Evolutionary conservation across 2,329 filamentous ascomycete genomes (phyloP), one percentile per base, ranked within the genome.

Genomic region (Raffaelea ambrosiae): DNA sequence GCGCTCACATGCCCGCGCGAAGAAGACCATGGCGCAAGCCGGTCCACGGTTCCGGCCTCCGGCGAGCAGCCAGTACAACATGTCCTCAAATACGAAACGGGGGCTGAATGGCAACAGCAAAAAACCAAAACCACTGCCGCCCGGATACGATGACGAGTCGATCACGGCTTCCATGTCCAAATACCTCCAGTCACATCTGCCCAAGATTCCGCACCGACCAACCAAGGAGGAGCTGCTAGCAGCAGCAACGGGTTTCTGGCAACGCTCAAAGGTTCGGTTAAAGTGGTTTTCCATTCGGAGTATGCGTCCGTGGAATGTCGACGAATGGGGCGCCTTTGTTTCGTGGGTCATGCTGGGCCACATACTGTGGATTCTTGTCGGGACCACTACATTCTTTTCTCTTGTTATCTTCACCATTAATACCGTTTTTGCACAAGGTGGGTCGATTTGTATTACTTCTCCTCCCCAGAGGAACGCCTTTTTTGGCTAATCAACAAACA

Each of bases 221-320:
- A 91, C 84, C 8, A 96, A 95, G 61, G 90, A 96, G 62, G 93
- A 98, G 64, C 75, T 98, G 23, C 73, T 98, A 33, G 85, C 87
- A 19, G 91, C 93, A 4, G 89, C 93, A 33, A 96, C 83, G 20
- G 90, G 90, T 1, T 96, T 97, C 63, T 93, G 88, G 83, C 84
- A 94, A 53, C 80, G 93, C 43, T 66, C 96, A 40, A 88, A 85
- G 60, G 86, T 97, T 21, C 84, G 89, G 38, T 94, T 97, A 70
- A 98, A 98, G 66, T 98, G 93, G 93, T 84, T 93, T 58, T 94
- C 93, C 3, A 98, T 98, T 58, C 77, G 90, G 61, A 95, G 90
- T 62, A 87, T 86, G 63, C 78, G 93, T 35, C 93, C 93, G 1
- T 98, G 93, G 79, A 98, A 95, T 64, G 79, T 84, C 20, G 93